A percentile compares a stretch with the other conserved stretches of the same genome.
Conservation (phyloP, 78 protist genomes). For the Mantamonas sphyraenae region DNA sequence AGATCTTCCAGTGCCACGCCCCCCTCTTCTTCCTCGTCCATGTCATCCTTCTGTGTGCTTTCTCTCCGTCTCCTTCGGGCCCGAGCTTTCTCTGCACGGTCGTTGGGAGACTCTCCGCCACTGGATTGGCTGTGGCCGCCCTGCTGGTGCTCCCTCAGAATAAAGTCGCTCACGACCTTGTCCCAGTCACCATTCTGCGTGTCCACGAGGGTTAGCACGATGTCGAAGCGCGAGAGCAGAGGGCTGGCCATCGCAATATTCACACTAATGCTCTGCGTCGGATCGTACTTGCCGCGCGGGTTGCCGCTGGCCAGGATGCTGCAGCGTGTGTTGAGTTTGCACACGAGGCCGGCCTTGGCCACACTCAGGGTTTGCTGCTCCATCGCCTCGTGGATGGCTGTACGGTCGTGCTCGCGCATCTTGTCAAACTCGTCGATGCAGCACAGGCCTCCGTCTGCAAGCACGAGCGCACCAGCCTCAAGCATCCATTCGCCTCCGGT, state of each 20-base stretch:
- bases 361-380: conserved; percentile 97
- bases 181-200: neutral
- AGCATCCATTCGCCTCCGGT: conserved; percentile 62
- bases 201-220: conserved; percentile 82
- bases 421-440: conserved; percentile 94
- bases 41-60: too few relatives aligned
- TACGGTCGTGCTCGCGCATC: conserved; percentile 72
- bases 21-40: too few relatives aligned
- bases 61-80: too few relatives aligned
- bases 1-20: too few relatives aligned
- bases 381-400: conserved; percentile 95
- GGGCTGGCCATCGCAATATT: conserved; percentile 83
- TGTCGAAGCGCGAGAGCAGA: conserved; percentile 88
- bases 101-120: too few relatives aligned
- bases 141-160: neutral
- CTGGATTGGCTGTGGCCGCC: neutral
- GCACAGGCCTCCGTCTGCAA: conserved; percentile 98
- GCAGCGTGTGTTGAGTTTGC: conserved; percentile 79
- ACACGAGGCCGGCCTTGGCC: conserved; percentile 96
- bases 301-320: conserved; percentile 84
- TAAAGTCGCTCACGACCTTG: neutral
- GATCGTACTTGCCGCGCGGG: conserved; percentile 71
- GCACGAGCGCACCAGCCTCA: conserved; percentile 97
- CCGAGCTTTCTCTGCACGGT: too few relatives aligned
- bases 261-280: conserved; percentile 13